phyloP scores from a whole-genome alignment of 495 filamentous ascomycete species.

The Daldinia decipiens region DNA sequence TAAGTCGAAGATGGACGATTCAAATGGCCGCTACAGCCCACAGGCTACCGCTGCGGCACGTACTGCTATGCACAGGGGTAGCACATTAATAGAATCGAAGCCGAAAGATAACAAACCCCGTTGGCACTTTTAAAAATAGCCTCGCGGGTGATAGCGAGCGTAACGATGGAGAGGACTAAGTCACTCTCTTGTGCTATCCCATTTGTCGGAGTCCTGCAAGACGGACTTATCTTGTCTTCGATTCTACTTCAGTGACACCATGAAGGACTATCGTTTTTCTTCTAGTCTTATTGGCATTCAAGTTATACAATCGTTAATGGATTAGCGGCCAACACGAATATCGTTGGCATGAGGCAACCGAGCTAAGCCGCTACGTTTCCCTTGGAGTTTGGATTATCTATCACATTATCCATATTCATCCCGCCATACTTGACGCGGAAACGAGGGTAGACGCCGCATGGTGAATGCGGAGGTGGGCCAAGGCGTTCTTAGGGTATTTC shows the following conservation, averaged over 20 bases:
- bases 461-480: constrained; percentile 31
- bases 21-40: constrained; percentile 52
- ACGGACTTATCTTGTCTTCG: constrained; percentile 29
- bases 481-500: constrained; percentile 38
- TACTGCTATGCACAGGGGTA: constrained; percentile 51
- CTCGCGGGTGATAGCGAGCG: constrained; percentile 9
- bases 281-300: constrained; percentile 12
- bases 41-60: constrained; percentile 54
- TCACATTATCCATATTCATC: constrained; percentile 33
- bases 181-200: constrained; percentile 24
- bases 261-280: constrained; percentile 27
- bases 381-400: constrained; percentile 21
- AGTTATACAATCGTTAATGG: constrained; percentile 26
- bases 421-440: constrained; percentile 37
- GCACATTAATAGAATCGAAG: constrained; percentile 35
- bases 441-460: constrained; percentile 42
- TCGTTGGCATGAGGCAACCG: constrained; percentile 5
- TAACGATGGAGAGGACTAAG: constrained; percentile 1
- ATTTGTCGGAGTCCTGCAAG: constrained; percentile 33
- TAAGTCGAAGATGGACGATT: constrained; percentile 38
- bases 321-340: constrained; percentile 12
- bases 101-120: constrained; percentile 39
- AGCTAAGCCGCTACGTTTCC: constrained; percentile 18
- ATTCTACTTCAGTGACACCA: constrained; percentile 38
- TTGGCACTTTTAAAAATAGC: constrained; percentile 36